Conservation (phyloP, 345 rosid genomes). For the Gossypium herbaceum region DNA sequence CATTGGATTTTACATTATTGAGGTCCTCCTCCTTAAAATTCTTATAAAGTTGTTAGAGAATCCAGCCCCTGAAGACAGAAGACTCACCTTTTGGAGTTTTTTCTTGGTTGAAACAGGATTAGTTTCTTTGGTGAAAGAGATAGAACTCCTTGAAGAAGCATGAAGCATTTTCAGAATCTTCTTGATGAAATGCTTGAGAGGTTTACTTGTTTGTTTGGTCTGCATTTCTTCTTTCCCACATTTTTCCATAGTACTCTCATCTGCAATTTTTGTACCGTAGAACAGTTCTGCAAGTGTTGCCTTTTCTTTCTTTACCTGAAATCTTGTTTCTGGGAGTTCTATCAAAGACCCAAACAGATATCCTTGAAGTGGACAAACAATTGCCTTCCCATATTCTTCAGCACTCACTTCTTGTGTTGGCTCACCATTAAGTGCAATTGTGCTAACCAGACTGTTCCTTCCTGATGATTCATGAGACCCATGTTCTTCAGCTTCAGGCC, state of each 20-base stretch:
- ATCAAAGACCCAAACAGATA: constrained; percentile 68
- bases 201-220: constrained; percentile 39
- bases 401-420: constrained; percentile 38
- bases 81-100: constrained; percentile 60
- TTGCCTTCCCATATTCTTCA: constrained; percentile 42
- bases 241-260: constrained; percentile 31
- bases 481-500: constrained; percentile 75
- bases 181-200: constrained; percentile 57
- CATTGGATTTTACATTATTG: not conserved
- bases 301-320: constrained; percentile 52
- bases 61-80: constrained; percentile 24
- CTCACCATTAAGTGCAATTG: constrained; percentile 47
- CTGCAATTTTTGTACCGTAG: constrained; percentile 46
- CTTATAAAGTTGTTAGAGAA: not conserved
- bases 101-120: constrained; percentile 46
- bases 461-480: constrained; percentile 47
- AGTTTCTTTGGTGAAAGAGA: constrained; percentile 15
- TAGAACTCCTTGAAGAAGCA: constrained; percentile 34
- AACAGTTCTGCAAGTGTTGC: constrained; percentile 74
- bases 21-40: not conserved
- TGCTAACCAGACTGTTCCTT: constrained; percentile 64
- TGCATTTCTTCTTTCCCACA: constrained; percentile 41
- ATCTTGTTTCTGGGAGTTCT: constrained; percentile 51
- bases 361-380: constrained; percentile 70
- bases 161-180: constrained; percentile 58